Evolutionary conservation across 306 rosid genomes (phyloP), one percentile per base, ranked within the genome.

Genomic region (Lathyrus sativus): DNA sequence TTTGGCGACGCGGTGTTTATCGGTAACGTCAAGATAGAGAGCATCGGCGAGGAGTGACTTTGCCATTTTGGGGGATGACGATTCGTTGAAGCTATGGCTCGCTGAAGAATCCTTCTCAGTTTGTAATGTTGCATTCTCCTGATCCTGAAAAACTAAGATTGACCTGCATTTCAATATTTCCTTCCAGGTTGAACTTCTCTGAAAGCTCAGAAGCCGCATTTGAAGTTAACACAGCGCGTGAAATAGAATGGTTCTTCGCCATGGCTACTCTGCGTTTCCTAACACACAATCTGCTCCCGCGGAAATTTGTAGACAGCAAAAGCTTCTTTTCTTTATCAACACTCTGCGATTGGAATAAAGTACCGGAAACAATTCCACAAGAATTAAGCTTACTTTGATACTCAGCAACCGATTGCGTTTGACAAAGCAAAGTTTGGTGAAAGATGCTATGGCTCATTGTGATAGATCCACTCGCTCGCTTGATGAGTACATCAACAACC

Each of bases 121-220:
- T n/a, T n/a, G n/a, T n/a, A n/a, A n/a, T n/a, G n/a, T n/a, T n/a
- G n/a, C n/a, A n/a, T n/a, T n/a, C n/a, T n/a, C n/a, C n/a, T n/a
- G n/a, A n/a, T n/a, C n/a, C n/a, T n/a, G n/a, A n/a, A n/a, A n/a
- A n/a, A n/a, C n/a, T n/a, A n/a, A n/a, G n/a, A n/a, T n/a, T n/a
- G n/a, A 93, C 99, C 97, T 90, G 95, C 81, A 93, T 76, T 68
- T 93, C 97, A 79, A 68, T 78, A 62, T 86, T 87, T 67, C 87
- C 95, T 24, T 81, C 99, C 39, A 93, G 95, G 66, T 79, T 88
- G 95, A 88, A 93, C 77, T 65, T 88, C 70, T 81, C 85, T 13
- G 88, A 84, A 71, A 85, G 79, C 96, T 82, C 80, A 49, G 87
- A 83, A 77, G 81, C 73, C 9, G 74, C 75, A 85, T 77, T 83